phyloP scores from a whole-genome alignment of 495 filamentous ascomycete species.

The Aspergillus asperescens region DNA sequence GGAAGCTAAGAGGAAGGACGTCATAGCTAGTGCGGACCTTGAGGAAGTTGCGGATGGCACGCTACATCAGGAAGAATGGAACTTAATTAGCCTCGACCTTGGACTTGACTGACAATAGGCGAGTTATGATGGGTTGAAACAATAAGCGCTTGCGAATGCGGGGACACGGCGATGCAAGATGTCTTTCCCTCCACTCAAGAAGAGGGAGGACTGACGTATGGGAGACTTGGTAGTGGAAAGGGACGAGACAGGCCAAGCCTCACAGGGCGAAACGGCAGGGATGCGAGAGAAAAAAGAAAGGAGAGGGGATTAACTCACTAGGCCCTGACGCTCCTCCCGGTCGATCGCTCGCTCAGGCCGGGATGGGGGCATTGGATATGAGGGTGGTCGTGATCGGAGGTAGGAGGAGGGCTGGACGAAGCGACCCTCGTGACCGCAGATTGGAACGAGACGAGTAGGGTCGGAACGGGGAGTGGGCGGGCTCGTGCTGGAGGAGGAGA shows the following conservation, averaged over 20 bases:
- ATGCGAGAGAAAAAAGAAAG: conserved; percentile 10
- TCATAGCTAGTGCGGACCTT: conserved; percentile 97
- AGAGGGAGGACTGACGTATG: background rate
- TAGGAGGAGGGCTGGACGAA: conserved; percentile 83
- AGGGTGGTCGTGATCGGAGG: conserved; percentile 58
- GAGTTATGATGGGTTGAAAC: conserved; percentile 1
- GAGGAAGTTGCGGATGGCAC: conserved; percentile 89
- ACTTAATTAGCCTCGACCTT: conserved; percentile 31
- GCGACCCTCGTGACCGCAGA: conserved; percentile 42
- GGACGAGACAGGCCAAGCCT: conserved; percentile 10
- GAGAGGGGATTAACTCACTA: conserved; percentile 57
- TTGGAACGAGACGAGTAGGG: conserved; percentile 3
- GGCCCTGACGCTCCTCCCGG: conserved; percentile 83
- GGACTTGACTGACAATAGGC: background rate
- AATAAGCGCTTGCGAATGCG: background rate
- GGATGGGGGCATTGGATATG: conserved; percentile 50
- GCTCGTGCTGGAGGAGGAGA: conserved; percentile 1
- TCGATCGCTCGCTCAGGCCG: conserved; percentile 71
- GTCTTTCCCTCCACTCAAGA: background rate
- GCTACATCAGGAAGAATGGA: conserved; percentile 45
- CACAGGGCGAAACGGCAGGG: conserved; percentile 1
- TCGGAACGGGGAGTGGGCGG: conserved; percentile 7
- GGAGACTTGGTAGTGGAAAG: background rate
- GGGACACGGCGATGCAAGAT: background rate
- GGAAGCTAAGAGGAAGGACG: conserved; percentile 94